phyloP scores from a whole-genome alignment of 257 asterid species.

The Solanum raphanifolium region DNA sequence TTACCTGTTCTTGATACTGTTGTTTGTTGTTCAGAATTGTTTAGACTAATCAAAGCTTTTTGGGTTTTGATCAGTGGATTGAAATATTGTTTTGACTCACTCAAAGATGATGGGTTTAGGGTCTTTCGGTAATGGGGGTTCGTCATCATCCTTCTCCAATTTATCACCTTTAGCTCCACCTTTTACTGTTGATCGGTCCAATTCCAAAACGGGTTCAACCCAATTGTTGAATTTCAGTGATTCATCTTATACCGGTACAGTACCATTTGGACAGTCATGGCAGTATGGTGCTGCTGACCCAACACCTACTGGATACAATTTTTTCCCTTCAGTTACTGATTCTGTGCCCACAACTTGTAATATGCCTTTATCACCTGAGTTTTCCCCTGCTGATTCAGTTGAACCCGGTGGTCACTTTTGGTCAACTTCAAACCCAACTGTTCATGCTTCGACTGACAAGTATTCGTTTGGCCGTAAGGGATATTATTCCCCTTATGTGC shows the following conservation, averaged over 20 bases:
- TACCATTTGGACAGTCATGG: slow-evolving; percentile 45
- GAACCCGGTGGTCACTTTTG: slow-evolving; percentile 23
- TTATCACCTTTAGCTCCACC: slow-evolving; percentile 96
- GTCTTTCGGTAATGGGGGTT: slow-evolving; percentile 50
- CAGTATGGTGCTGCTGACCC: slow-evolving; percentile 33
- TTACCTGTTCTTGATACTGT: neutral
- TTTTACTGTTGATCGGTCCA: slow-evolving; percentile 69
- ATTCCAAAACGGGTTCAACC: slow-evolving; percentile 40
- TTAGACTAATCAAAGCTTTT: neutral
- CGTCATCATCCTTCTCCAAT: slow-evolving; percentile 55
- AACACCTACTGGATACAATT: slow-evolving; percentile 26
- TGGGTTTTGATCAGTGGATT: slow-evolving; percentile 28
- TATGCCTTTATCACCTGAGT: slow-evolving; percentile 19
- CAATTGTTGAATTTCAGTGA: slow-evolving; percentile 37
- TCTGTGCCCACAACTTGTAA: slow-evolving; percentile 25
- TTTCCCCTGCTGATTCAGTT: slow-evolving; percentile 23
- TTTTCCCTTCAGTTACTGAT: slow-evolving; percentile 13
- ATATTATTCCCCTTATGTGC: slow-evolving; percentile 34
- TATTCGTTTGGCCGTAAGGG: slow-evolving; percentile 37
- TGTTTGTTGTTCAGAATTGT: neutral
- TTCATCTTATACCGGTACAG: slow-evolving; percentile 13
- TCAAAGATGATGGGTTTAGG: slow-evolving; percentile 62
- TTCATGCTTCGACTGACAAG: slow-evolving; percentile 9
- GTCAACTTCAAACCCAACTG: slow-evolving; percentile 24
- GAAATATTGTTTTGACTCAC: neutral